These are phyloP conservation scores for Chlorella vulgaris DNA, from an alignment of 139 green algal genomes.

Conservation along the genomic window DNA sequence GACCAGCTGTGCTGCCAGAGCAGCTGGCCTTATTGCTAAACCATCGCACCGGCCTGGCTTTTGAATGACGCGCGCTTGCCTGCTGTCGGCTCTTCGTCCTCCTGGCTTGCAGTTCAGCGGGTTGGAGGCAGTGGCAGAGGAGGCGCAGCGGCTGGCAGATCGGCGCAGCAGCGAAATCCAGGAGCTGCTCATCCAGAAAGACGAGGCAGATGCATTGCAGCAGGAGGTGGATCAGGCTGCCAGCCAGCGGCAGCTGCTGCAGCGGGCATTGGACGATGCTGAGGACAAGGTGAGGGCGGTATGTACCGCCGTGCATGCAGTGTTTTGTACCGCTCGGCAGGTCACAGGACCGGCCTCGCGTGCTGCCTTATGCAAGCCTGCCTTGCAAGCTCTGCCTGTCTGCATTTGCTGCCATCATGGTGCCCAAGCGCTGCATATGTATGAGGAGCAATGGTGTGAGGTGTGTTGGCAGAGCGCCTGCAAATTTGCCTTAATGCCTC, in stretches of 20 bases:
- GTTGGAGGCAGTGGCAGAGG: not conserved
- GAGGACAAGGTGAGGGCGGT: conserved; percentile 7
- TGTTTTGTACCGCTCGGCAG: not conserved
- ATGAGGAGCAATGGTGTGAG: no score
- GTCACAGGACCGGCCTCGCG: no score
- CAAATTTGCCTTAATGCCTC: no score
- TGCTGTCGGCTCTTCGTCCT: not conserved
- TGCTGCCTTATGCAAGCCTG: no score
- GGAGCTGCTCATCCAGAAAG: no score
- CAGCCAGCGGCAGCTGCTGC: not conserved
- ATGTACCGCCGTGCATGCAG: not conserved
- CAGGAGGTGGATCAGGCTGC: not conserved
- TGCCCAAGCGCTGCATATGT: no score
- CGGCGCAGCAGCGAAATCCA: not conserved
- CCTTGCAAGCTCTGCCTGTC: no score
- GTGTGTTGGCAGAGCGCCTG: no score
- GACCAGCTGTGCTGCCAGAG: no score
- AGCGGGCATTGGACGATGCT: not conserved
- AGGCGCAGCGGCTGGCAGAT: not conserved
- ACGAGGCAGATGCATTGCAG: not conserved
- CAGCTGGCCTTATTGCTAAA: not conserved
- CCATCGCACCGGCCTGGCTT: not conserved
- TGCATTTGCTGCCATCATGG: no score
- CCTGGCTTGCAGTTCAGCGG: not conserved
- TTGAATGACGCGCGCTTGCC: not conserved